Conservation (phyloP, 352 stramenopile genomes). For the Saprolegnia parasitica region DNA sequence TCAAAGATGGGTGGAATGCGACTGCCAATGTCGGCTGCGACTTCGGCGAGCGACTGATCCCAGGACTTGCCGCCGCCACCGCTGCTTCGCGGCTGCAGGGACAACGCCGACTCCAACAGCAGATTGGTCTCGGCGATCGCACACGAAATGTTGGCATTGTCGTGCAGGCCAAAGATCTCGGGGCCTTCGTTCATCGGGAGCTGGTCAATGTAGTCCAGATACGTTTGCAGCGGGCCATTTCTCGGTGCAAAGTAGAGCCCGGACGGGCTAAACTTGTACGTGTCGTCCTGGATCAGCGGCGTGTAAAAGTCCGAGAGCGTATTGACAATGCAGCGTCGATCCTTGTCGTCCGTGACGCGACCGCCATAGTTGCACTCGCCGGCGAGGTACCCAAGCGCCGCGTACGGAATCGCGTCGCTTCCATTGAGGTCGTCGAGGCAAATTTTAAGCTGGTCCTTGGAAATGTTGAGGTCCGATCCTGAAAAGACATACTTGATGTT, state of each 20-base stretch:
- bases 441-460: slow-evolving; percentile 82
- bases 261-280: slow-evolving; percentile 78
- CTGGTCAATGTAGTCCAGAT: slow-evolving; percentile 77
- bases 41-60: slow-evolving; percentile 83
- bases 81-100: slow-evolving; percentile 83
- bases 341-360: slow-evolving; percentile 92
- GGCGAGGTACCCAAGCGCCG: slow-evolving; percentile 86
- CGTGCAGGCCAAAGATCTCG: slow-evolving; percentile 81
- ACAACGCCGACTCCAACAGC: slow-evolving; percentile 85
- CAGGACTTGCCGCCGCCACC: slow-evolving; percentile 79
- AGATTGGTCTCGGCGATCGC: slow-evolving; percentile 82
- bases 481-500: slow-evolving; percentile 89
- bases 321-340: slow-evolving; percentile 83
- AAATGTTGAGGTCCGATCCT: slow-evolving; percentile 78
- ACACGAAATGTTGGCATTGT: slow-evolving; percentile 87
- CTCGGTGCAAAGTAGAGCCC: slow-evolving; percentile 75
- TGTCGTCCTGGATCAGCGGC: slow-evolving; percentile 64
- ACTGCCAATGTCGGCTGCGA: slow-evolving; percentile 80
- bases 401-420: slow-evolving; percentile 80
- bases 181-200: slow-evolving; percentile 81
- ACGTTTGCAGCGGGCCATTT: slow-evolving; percentile 42
- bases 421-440: slow-evolving; percentile 63
- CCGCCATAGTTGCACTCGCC: slow-evolving; percentile 95
- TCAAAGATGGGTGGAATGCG: slow-evolving; percentile 81
- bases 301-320: slow-evolving; percentile 84